Conservation (phyloP, 2,329 filamentous ascomycete genomes). For the Myriangium duriaei region DNA sequence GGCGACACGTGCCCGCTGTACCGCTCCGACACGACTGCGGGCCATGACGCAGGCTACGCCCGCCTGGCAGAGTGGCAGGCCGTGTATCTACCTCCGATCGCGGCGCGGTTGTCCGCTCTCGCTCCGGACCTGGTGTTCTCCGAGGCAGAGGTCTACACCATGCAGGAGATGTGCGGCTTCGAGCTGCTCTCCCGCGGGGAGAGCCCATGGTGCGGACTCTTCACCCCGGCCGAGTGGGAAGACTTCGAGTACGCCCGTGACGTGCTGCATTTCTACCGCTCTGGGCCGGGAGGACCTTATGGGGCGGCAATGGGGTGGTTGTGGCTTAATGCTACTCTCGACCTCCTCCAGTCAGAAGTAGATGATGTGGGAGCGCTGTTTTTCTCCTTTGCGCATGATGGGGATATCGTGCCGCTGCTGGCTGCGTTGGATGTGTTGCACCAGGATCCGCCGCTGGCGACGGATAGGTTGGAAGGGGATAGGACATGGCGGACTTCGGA, state of each 20-base stretch:
- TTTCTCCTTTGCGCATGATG: slow-evolving; percentile 49
- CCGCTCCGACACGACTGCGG: slow-evolving; percentile 24
- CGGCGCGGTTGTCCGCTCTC: slow-evolving; percentile 31
- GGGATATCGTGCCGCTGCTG: slow-evolving; percentile 44
- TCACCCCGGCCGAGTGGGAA: slow-evolving; percentile 41
- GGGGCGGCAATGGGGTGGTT: slow-evolving; percentile 43
- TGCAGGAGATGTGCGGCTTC: slow-evolving; percentile 52
- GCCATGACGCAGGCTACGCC: slow-evolving; percentile 38
- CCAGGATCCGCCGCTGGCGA: slow-evolving; percentile 33
- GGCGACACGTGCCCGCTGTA: slow-evolving; percentile 35
- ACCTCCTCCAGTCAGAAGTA: slow-evolving; percentile 32
- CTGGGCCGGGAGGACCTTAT: slow-evolving; percentile 44
- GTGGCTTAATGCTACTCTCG: slow-evolving; percentile 45
- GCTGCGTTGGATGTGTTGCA: slow-evolving; percentile 39
- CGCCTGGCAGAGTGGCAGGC: slow-evolving; percentile 36
- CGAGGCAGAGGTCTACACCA: slow-evolving; percentile 40
- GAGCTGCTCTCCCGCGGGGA: slow-evolving; percentile 41
- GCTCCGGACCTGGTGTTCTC: slow-evolving; percentile 32
- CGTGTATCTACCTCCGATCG: slow-evolving; percentile 36
- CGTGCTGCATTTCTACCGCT: slow-evolving; percentile 45
- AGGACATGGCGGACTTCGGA: slow-evolving; percentile 44
- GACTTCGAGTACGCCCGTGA: slow-evolving; percentile 48
- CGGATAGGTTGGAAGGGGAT: slow-evolving; percentile 29
- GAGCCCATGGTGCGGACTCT: slow-evolving; percentile 45
- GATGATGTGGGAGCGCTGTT: slow-evolving; percentile 37